Percentiles rank a stretch among this genome's conserved stretches.
Conservation (phyloP, 1,284 basidiomycete species). For the Trichosporon sp. region DNA sequence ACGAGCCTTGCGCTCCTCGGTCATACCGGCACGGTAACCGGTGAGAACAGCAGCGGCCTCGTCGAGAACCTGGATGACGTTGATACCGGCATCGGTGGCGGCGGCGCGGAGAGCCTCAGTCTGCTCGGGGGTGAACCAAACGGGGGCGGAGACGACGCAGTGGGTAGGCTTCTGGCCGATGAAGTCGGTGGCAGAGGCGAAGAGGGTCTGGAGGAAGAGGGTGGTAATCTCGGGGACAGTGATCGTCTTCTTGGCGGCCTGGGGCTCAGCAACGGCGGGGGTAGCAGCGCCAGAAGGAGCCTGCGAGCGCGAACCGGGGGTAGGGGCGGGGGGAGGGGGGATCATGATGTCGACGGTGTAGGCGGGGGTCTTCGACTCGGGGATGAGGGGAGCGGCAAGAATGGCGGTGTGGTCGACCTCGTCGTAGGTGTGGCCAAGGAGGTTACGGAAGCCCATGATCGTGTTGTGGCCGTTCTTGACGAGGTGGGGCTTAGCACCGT, state of each 20-base stretch:
- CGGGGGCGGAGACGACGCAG: slow-evolving; percentile 81
- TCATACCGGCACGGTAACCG: slow-evolving; percentile 56
- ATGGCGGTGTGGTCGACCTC: slow-evolving; percentile 58
- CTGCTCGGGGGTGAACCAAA: slow-evolving; percentile 72
- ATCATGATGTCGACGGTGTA: slow-evolving; percentile 83
- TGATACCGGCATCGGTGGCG: slow-evolving; percentile 77
- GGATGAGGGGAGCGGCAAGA: slow-evolving; percentile 61
- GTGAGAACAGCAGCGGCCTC: slow-evolving; percentile 74
- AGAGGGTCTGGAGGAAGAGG: slow-evolving; percentile 81
- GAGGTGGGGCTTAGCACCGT: slow-evolving; percentile 91
- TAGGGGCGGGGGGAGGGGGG: slow-evolving; percentile 69
- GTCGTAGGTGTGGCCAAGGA: slow-evolving; percentile 79
- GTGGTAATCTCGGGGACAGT: slow-evolving; percentile 82
- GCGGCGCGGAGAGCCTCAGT: slow-evolving; percentile 72
- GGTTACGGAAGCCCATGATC: slow-evolving; percentile 88
- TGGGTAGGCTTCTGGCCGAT: slow-evolving; percentile 76
- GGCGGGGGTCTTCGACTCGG: slow-evolving; percentile 74
- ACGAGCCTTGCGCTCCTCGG: slow-evolving; percentile 54
- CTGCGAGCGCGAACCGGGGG: slow-evolving; percentile 54
- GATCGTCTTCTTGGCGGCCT: slow-evolving; percentile 71
- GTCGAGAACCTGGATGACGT: slow-evolving; percentile 80
- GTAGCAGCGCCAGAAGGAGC: slow-evolving; percentile 68
- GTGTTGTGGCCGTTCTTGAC: slow-evolving; percentile 95
- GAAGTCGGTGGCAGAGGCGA: slow-evolving; percentile 89
- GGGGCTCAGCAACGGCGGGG: slow-evolving; percentile 71